Evolutionary conservation across 495 filamentous ascomycete genomes (phyloP).

Genomic region (Trichocladium antarcticum): DNA sequence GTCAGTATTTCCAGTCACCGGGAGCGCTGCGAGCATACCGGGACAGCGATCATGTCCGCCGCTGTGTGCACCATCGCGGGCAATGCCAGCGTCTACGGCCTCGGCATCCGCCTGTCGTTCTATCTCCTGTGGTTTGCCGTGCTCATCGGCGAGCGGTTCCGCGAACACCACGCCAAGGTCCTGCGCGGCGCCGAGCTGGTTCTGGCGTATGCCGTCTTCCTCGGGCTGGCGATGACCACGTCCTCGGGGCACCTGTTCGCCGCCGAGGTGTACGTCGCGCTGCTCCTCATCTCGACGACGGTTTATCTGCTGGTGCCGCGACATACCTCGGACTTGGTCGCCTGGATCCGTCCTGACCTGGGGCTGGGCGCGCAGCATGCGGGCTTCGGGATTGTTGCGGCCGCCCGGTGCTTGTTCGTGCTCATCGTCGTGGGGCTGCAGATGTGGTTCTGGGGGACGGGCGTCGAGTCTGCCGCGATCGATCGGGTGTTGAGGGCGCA

Average conservation of each 20-base stretch:
- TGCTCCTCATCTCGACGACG: slow-evolving; percentile 27
- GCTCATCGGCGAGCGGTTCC: slow-evolving; percentile 18
- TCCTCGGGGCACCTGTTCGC: slow-evolving; percentile 1
- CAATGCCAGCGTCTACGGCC: slow-evolving; percentile 18
- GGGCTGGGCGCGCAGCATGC: neutral
- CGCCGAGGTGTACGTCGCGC: slow-evolving; percentile 27
- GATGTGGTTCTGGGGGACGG: slow-evolving; percentile 33
- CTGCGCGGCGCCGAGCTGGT: slow-evolving; percentile 11
- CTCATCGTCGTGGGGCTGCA: slow-evolving; percentile 24
- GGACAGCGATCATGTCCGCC: neutral
- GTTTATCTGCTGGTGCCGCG: slow-evolving; percentile 26
- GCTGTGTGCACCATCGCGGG: slow-evolving; percentile 10
- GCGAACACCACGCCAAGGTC: slow-evolving; percentile 8
- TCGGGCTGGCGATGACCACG: slow-evolving; percentile 10
- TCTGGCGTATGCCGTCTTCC: slow-evolving; percentile 15
- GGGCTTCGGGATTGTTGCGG: neutral
- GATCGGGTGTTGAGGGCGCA: neutral
- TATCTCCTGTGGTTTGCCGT: slow-evolving; percentile 27
- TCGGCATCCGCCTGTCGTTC: slow-evolving; percentile 30
- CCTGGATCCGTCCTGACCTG: slow-evolving; percentile 17
- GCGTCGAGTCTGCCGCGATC: slow-evolving; percentile 4
- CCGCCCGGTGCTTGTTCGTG: slow-evolving; percentile 13
- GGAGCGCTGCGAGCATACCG: neutral
- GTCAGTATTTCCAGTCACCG: neutral
- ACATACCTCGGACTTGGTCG: slow-evolving; percentile 26